These are phyloP conservation scores for Nyssa sinensis DNA, from an alignment of 148 eudicot species.

Conservation along the genomic window DNA sequence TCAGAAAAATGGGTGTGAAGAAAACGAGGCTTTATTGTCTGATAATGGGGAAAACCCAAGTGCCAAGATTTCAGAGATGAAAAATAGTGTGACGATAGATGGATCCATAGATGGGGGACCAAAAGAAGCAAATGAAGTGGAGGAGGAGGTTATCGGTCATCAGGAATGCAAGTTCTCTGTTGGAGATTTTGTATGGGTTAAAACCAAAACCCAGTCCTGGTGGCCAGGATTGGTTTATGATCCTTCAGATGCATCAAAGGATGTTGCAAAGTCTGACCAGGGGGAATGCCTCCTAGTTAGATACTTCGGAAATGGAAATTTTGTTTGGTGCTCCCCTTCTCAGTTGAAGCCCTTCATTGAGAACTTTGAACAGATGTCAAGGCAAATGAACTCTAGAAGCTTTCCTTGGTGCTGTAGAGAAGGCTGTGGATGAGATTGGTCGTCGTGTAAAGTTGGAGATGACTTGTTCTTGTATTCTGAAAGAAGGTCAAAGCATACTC, in stretches of 20 bases:
- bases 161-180: slow-evolving; percentile 13
- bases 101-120: background rate
- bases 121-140: slow-evolving; percentile 1
- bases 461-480: slow-evolving; percentile 38
- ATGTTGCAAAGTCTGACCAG: slow-evolving; percentile 13
- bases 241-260: slow-evolving; percentile 26
- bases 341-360: slow-evolving; percentile 39
- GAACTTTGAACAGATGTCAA: slow-evolving; percentile 27
- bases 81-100: background rate
- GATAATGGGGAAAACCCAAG: slow-evolving; percentile 5
- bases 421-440: slow-evolving; percentile 40
- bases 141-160: slow-evolving; percentile 5
- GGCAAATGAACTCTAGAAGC: slow-evolving; percentile 19
- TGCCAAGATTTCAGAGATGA: background rate
- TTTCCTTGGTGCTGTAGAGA: slow-evolving; percentile 35
- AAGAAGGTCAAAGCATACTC: slow-evolving; percentile 4
- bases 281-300: slow-evolving; percentile 27
- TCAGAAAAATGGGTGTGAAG: background rate
- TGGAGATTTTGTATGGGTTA: slow-evolving; percentile 43
- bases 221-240: slow-evolving; percentile 48
- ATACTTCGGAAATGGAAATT: slow-evolving; percentile 26
- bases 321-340: slow-evolving; percentile 27
- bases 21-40: background rate
- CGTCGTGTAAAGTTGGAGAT: slow-evolving; percentile 27
- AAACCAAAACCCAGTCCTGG: slow-evolving; percentile 31